phyloP scores from a whole-genome alignment of 2,329 filamentous ascomycete species.

The Stemphylium beticola region DNA sequence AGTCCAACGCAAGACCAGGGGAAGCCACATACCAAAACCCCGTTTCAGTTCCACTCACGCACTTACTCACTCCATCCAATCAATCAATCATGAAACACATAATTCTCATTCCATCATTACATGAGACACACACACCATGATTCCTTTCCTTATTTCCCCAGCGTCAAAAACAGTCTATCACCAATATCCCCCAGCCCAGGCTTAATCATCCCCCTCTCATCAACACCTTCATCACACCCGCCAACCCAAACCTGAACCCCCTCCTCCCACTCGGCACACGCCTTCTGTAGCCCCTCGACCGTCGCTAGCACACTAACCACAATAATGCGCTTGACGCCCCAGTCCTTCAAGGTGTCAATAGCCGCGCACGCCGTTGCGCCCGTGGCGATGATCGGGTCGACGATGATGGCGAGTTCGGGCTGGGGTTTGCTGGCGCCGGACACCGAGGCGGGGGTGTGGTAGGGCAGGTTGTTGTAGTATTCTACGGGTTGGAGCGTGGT shows the following conservation, averaged over 20 bases:
- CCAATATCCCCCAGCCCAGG: slow-evolving; percentile 91
- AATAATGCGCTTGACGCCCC: slow-evolving; percentile 84
- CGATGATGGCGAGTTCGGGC: slow-evolving; percentile 75
- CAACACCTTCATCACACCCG: slow-evolving; percentile 75
- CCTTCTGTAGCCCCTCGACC: slow-evolving; percentile 70
- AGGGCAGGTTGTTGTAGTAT: slow-evolving; percentile 97
- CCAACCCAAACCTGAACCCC: slow-evolving; percentile 82
- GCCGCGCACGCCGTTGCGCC: slow-evolving; percentile 88
- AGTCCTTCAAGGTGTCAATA: slow-evolving; percentile 86
- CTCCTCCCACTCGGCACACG: slow-evolving; percentile 78
- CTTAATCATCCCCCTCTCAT: slow-evolving; percentile 85
- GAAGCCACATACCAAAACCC: no score
- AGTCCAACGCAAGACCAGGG: no score
- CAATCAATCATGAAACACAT: no score
- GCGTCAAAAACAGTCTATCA: slow-evolving; percentile 85
- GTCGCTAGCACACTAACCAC: slow-evolving; percentile 79
- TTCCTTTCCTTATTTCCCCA: slow-evolving; percentile 66
- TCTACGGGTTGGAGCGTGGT: slow-evolving; percentile 87
- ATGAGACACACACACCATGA: no score
- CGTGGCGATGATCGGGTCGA: slow-evolving; percentile 93
- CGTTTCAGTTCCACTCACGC: no score
- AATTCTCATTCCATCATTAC: no score
- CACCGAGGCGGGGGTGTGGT: slow-evolving; percentile 62
- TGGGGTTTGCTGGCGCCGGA: slow-evolving; percentile 41
- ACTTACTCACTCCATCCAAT: no score